A percentile compares a stretch with the other conserved stretches of the same genome.
These are phyloP conservation scores for Clonostachys chloroleuca DNA, from an alignment of 2,329 filamentous ascomycete genomes.

Conservation along the genomic window DNA sequence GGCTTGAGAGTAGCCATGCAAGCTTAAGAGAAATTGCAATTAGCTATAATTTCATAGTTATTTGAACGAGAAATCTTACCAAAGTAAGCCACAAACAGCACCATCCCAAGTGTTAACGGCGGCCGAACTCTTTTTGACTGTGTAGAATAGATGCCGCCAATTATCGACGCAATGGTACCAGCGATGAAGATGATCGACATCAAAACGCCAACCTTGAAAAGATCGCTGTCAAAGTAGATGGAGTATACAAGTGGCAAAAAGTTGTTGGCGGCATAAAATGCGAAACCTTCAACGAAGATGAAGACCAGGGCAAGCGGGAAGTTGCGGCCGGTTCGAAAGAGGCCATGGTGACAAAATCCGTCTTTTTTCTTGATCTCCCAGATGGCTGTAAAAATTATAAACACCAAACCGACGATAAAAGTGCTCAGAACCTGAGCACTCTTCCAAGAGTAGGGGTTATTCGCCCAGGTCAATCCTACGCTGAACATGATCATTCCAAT, in stretches of 20 bases:
- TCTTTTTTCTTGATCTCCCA: constrained; percentile 17
- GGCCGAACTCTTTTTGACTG: constrained; percentile 10
- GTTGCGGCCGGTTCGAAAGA: constrained; percentile 26
- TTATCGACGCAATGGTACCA: constrained; percentile 13
- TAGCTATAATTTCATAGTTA: constrained; percentile 12
- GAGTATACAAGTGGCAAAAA: constrained; percentile 31
- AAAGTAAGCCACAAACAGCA: too few relatives aligned
- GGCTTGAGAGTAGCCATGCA: constrained; percentile 21
- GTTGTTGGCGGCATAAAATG: constrained; percentile 33
- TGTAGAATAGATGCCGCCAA: constrained; percentile 21
- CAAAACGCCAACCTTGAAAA: constrained; percentile 20
- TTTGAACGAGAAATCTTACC: constrained; percentile 3
- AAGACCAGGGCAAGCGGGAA: constrained; percentile 26
- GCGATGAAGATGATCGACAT: constrained; percentile 23
- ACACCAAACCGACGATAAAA: constrained; percentile 23
- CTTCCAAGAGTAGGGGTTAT: constrained; percentile 31
- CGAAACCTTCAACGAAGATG: constrained; percentile 28
- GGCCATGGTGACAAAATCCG: constrained; percentile 33
- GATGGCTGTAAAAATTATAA: constrained; percentile 9
- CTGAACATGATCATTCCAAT: constrained; percentile 29
- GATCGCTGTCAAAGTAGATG: constrained; percentile 26
- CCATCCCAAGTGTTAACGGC: too few relatives aligned
- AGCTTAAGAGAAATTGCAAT: constrained; percentile 19
- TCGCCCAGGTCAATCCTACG: constrained; percentile 27
- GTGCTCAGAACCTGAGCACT: constrained; percentile 25